phyloP scores from a whole-genome alignment of 768 basidiomycete genomes.

The Favolaschia claudopus region DNA sequence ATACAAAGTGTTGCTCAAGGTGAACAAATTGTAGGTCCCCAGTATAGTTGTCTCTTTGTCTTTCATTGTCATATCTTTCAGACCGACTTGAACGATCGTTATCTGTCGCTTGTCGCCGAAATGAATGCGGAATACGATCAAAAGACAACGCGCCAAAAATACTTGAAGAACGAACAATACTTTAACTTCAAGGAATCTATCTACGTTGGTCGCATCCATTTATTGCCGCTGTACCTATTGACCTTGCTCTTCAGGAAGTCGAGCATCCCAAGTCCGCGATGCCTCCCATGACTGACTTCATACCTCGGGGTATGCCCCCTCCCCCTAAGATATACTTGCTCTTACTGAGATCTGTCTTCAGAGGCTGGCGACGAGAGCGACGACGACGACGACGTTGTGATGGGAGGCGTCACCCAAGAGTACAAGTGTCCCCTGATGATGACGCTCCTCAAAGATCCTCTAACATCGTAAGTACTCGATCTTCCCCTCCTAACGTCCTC shows the following conservation, averaged over 20 bases:
- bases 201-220: conserved; percentile 60
- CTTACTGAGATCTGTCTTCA: conserved; percentile 36
- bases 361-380: conserved; percentile 85
- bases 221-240: conserved; percentile 1
- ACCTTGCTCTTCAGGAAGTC: conserved; percentile 57
- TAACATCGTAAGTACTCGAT: conserved; percentile 73
- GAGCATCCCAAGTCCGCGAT: conserved; percentile 71
- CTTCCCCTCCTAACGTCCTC: conserved; percentile 7
- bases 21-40: conserved; percentile 63
- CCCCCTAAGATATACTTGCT: neutral
- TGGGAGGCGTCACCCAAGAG: conserved; percentile 85
- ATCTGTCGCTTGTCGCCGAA: conserved; percentile 53
- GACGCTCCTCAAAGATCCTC: conserved; percentile 69
- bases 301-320: conserved; percentile 65
- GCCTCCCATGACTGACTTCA: conserved; percentile 79
- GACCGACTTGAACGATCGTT: conserved; percentile 60
- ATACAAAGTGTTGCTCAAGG: conserved; percentile 63
- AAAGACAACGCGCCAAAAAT: conserved; percentile 83
- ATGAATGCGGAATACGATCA: conserved; percentile 54
- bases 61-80: conserved; percentile 34
- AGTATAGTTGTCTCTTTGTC: neutral
- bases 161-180: conserved; percentile 69
- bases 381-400: conserved; percentile 87
- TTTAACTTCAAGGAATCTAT: conserved; percentile 67
- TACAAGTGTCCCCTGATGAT: conserved; percentile 88